Evolutionary conservation across 345 rosid genomes (phyloP).

Genomic region (Sonneratia caseolaris): DNA sequence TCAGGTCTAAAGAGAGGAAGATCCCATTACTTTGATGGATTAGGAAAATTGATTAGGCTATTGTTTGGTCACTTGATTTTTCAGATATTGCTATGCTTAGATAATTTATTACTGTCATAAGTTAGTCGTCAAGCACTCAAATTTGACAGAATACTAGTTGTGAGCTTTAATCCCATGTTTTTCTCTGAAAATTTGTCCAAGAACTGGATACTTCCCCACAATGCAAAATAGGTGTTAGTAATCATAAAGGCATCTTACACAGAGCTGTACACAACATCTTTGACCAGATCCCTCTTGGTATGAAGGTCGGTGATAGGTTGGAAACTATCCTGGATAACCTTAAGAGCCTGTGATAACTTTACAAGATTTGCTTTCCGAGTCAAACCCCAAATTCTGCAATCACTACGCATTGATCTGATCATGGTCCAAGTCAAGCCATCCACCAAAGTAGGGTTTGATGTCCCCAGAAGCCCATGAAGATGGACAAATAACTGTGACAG

Average conservation of each 20-base stretch:
- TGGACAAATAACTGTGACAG: conserved; percentile 21
- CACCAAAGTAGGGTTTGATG: conserved; percentile 31
- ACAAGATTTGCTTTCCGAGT: conserved; percentile 18
- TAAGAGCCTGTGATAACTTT: conserved; percentile 29
- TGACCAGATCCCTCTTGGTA: conserved; percentile 30
- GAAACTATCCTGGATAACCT: conserved; percentile 38
- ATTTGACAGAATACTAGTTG: not conserved
- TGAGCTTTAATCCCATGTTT: not conserved
- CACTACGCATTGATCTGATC: conserved; percentile 20
- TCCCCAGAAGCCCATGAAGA: conserved; percentile 41
- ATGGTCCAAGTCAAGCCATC: conserved; percentile 51
- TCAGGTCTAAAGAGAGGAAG: too few relatives aligned
- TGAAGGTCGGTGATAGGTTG: conserved; percentile 31
- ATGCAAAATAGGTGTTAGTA: not conserved
- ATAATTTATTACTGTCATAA: not conserved
- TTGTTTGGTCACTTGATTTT: too few relatives aligned
- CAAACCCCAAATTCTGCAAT: conserved; percentile 14
- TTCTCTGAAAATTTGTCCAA: not conserved
- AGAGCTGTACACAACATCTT: conserved; percentile 32
- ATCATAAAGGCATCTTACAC: conserved; percentile 20
- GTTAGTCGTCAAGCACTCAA: too few relatives aligned
- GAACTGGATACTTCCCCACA: not conserved
- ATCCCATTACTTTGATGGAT: too few relatives aligned
- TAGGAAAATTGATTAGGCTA: too few relatives aligned
- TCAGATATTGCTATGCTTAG: not conserved